phyloP scores from a whole-genome alignment of 2,329 filamentous ascomycete genomes.

The Fusarium lateritium region DNA sequence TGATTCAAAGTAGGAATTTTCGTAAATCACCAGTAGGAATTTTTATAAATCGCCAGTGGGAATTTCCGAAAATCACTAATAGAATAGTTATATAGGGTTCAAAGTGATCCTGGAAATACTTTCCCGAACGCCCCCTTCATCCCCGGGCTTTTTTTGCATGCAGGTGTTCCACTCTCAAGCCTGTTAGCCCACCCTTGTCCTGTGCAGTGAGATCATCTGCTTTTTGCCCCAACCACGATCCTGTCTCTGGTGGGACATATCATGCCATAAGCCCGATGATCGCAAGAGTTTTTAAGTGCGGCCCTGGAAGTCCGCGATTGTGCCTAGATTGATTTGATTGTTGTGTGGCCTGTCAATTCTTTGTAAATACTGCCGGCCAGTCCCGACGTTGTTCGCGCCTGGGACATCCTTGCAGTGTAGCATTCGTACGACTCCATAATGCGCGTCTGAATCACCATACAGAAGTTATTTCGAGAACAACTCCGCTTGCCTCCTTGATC shows the following conservation, averaged over 20 bases:
- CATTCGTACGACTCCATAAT: neutral
- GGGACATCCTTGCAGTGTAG: constrained; percentile 3
- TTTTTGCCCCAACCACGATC: constrained; percentile 11
- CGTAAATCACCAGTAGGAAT: too few relatives aligned
- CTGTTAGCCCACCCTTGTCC: neutral
- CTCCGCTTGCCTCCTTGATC: neutral
- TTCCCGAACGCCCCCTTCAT: neutral
- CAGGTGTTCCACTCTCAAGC: neutral
- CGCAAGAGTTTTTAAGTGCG: neutral
- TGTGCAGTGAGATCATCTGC: constrained; percentile 4
- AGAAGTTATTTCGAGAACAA: neutral
- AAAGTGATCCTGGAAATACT: too few relatives aligned
- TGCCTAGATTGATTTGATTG: too few relatives aligned
- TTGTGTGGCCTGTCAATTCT: too few relatives aligned
- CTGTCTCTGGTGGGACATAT: neutral
- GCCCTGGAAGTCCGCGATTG: too few relatives aligned
- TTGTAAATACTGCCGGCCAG: too few relatives aligned
- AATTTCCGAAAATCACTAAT: too few relatives aligned
- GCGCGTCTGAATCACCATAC: neutral
- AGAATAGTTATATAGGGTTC: too few relatives aligned
- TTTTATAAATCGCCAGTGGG: too few relatives aligned
- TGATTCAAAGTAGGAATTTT: too few relatives aligned
- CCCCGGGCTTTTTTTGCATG: constrained; percentile 4
- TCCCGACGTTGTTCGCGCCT: too few relatives aligned
- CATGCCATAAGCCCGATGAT: constrained; percentile 4